phyloP scores from a whole-genome alignment of 1,284 basidiomycete species.

The Amylostereum chailletii region DNA sequence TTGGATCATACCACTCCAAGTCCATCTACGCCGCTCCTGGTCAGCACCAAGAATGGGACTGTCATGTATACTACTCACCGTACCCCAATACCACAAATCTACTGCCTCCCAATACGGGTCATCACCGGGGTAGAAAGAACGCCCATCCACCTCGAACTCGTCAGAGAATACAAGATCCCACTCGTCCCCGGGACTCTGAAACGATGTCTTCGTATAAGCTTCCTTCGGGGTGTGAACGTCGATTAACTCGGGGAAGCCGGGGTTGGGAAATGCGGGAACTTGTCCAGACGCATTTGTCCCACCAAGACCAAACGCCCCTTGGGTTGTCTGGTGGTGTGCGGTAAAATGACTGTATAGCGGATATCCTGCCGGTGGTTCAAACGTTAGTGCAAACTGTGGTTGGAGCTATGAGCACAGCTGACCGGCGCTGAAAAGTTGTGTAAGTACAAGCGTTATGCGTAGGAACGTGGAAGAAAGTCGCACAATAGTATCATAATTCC shows the following conservation, averaged over 20 bases:
- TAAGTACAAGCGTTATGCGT: neutral
- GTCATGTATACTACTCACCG: slow-evolving; percentile 13
- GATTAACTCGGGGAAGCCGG: slow-evolving; percentile 30
- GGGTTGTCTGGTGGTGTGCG: slow-evolving; percentile 14
- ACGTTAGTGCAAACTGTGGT: neutral
- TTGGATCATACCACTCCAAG: slow-evolving; percentile 56
- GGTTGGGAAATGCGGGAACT: slow-evolving; percentile 25
- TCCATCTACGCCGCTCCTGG: slow-evolving; percentile 20
- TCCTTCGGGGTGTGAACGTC: slow-evolving; percentile 41
- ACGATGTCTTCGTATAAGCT: slow-evolving; percentile 32
- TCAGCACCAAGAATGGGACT: too few species aligned
- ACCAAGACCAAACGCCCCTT: slow-evolving; percentile 41
- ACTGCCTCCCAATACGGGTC: slow-evolving; percentile 65
- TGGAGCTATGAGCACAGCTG: neutral
- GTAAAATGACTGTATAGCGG: slow-evolving; percentile 40
- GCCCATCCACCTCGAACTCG: slow-evolving; percentile 56
- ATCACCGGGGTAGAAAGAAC: slow-evolving; percentile 43
- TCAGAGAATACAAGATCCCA: slow-evolving; percentile 59
- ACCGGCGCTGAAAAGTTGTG: slow-evolving; percentile 2
- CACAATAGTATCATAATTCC: slow-evolving; percentile 29
- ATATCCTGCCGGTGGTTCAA: slow-evolving; percentile 30
- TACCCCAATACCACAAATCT: slow-evolving; percentile 68
- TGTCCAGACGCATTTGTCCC: slow-evolving; percentile 45
- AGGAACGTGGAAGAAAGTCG: slow-evolving; percentile 10
- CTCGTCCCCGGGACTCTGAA: slow-evolving; percentile 23